Evolutionary conservation across 805 yeast species (phyloP).

Genomic region (Candida nanaspora): DNA sequence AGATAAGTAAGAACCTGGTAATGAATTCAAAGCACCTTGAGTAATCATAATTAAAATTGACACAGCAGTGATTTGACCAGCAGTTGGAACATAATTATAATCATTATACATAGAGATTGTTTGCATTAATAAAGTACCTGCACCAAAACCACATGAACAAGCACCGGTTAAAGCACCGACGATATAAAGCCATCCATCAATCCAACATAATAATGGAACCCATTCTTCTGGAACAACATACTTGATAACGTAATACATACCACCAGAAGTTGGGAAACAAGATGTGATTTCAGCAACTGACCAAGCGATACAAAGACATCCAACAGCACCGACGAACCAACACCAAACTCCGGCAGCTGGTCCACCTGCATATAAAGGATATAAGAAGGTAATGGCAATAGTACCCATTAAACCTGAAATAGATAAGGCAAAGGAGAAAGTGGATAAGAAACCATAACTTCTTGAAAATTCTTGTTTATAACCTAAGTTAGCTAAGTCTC

Average conservation of each 20-base stretch:
- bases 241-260: conserved; percentile 40
- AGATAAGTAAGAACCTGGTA: conserved; percentile 43
- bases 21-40: conserved; percentile 44
- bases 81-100: conserved; percentile 32
- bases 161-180: conserved; percentile 43
- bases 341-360: conserved; percentile 61
- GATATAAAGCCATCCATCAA: conserved; percentile 47
- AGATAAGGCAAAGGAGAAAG: conserved; percentile 58
- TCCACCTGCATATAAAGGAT: conserved; percentile 47
- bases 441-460: conserved; percentile 50
- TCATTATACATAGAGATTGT: conserved; percentile 33
- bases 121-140: conserved; percentile 39
- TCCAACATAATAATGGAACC: conserved; percentile 46
- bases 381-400: conserved; percentile 44
- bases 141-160: conserved; percentile 46
- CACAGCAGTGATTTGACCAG: conserved; percentile 41
- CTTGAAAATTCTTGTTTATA: conserved; percentile 57
- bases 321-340: conserved; percentile 48
- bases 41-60: conserved; percentile 41
- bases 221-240: conserved; percentile 41
- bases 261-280: conserved; percentile 48
- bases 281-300: conserved; percentile 44
- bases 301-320: conserved; percentile 47
- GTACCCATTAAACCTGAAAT: conserved; percentile 63
- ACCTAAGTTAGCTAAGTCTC: conserved; percentile 37